A percentile compares a stretch with the other conserved stretches of the same genome.
Conservation (phyloP, 1,284 basidiomycete genomes). For the Wallemia hederae region DNA sequence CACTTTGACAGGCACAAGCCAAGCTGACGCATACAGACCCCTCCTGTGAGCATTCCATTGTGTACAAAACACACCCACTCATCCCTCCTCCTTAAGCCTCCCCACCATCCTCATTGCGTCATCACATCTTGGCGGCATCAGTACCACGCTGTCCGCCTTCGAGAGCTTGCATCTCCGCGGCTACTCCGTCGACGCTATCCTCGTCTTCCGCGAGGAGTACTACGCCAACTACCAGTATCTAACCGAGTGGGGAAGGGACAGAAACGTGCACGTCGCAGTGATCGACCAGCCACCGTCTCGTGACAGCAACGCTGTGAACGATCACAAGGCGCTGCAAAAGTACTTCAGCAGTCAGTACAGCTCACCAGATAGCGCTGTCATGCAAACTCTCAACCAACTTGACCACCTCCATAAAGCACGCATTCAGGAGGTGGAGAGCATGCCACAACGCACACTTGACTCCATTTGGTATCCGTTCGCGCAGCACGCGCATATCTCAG, state of each 20-base stretch:
- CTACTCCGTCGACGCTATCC: conserved; percentile 59
- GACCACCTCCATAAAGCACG: conserved; percentile 33
- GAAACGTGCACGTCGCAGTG: conserved; percentile 27
- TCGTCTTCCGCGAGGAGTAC: conserved; percentile 62
- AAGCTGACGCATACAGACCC: conserved; percentile 53
- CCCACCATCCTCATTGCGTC: conserved; percentile 71
- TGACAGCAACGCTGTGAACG: conserved; percentile 21
- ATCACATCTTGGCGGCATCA: conserved; percentile 71
- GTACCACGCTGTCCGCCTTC: conserved; percentile 72
- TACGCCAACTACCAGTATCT: conserved; percentile 70
- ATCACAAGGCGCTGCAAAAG: conserved; percentile 27
- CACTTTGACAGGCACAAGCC: conserved; percentile 53
- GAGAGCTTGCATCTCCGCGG: conserved; percentile 72
- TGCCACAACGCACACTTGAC: conserved; percentile 47
- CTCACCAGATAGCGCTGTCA: conserved; percentile 19
- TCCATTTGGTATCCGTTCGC: conserved; percentile 94
- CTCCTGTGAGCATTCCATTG: conserved; percentile 19
- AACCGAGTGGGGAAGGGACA: conserved; percentile 39
- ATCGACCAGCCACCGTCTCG: conserved; percentile 31
- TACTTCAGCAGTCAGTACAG: conserved; percentile 30
- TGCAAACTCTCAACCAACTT: conserved; percentile 28
- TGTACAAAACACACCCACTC: not conserved
- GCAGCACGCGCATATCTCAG: conserved; percentile 48
- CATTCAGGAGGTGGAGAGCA: conserved; percentile 36
- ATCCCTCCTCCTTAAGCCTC: conserved; percentile 19